These are phyloP conservation scores for Ustilago lituana DNA, from an alignment of 1,284 basidiomycete species.

Conservation along the genomic window DNA sequence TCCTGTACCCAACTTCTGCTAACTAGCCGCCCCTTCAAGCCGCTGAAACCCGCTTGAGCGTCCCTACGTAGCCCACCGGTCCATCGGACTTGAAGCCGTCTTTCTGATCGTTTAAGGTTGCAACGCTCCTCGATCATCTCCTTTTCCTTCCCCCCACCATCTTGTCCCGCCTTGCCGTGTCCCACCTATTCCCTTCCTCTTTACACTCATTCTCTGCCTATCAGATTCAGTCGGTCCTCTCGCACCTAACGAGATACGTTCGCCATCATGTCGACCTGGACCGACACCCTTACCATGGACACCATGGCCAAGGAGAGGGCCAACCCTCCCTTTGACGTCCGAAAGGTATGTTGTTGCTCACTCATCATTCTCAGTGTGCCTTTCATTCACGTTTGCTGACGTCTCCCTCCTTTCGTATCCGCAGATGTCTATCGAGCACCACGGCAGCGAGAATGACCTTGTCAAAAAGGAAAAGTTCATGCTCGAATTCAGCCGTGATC, in stretches of 20 bases:
- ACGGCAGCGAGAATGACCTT: slow-evolving; percentile 66
- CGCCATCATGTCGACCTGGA: slow-evolving; percentile 48
- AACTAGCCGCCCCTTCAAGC: not conserved
- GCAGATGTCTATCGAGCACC: slow-evolving; percentile 68
- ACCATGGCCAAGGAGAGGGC: slow-evolving; percentile 69
- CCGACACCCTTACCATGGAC: slow-evolving; percentile 61
- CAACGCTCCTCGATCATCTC: not conserved
- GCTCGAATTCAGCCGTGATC: slow-evolving; percentile 71
- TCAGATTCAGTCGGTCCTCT: slow-evolving; percentile 11
- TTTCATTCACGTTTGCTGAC: not conserved
- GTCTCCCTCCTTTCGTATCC: not conserved
- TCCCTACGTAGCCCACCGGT: not conserved
- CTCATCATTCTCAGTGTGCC: too few relatives aligned
- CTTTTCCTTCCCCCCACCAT: slow-evolving; percentile 6
- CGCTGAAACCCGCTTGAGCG: not conserved
- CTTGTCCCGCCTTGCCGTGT: not conserved
- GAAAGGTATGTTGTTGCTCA: slow-evolving; percentile 60
- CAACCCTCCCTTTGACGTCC: slow-evolving; percentile 71
- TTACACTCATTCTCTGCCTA: not conserved
- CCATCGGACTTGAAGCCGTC: not conserved
- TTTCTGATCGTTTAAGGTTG: slow-evolving; percentile 8
- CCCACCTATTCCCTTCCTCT: not conserved
- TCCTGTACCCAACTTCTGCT: not conserved
- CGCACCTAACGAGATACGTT: slow-evolving; percentile 30
- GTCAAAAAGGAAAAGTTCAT: slow-evolving; percentile 68